Conservation (phyloP, 2,329 filamentous ascomycete species). For the Nigrospora osmanthi region DNA sequence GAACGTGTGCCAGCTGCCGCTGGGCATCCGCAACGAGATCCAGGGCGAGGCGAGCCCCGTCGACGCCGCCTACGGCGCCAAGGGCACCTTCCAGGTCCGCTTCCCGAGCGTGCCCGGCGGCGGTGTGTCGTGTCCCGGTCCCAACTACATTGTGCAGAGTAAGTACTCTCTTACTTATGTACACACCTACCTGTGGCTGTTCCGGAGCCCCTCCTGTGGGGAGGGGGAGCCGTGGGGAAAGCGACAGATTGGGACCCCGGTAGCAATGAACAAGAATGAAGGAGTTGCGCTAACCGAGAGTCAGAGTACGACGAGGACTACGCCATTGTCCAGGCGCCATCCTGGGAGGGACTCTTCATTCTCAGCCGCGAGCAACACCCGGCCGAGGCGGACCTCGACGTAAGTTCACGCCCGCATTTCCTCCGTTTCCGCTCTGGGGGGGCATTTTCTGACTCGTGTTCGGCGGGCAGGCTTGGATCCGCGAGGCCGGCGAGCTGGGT, state of each 20-base stretch:
- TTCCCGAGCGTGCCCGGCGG: conserved; percentile 5
- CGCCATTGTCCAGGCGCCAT: conserved; percentile 11
- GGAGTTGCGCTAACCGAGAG: too few relatives aligned
- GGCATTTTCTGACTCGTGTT: too few relatives aligned
- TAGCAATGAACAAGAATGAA: too few relatives aligned
- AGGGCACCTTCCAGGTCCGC: conserved; percentile 9
- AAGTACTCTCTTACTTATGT: too few relatives aligned
- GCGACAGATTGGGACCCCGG: too few relatives aligned
- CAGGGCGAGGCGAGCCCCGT: conserved; percentile 6
- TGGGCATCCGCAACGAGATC: conserved; percentile 6
- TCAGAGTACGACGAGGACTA: conserved; percentile 9
- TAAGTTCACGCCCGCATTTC: conserved; percentile 1
- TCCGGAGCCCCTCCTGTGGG: too few relatives aligned
- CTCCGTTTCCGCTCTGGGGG: too few relatives aligned
- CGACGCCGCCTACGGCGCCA: conserved; percentile 8
- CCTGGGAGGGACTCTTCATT: conserved; percentile 8
- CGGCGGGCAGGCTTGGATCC: neutral
- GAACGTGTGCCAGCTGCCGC: conserved; percentile 8
- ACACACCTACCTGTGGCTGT: too few relatives aligned
- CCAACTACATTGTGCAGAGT: conserved; percentile 14
- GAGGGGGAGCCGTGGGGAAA: too few relatives aligned
- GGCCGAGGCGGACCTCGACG: conserved; percentile 6
- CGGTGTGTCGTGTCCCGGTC: conserved; percentile 7
- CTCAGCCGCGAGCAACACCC: conserved; percentile 11
- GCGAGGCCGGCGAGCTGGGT: neutral